Percentiles rank a stretch among this genome's conserved stretches.
These are phyloP conservation scores for Phytophthora sp. DNA, from an alignment of 352 stramenopile species.

Conservation along the genomic window DNA sequence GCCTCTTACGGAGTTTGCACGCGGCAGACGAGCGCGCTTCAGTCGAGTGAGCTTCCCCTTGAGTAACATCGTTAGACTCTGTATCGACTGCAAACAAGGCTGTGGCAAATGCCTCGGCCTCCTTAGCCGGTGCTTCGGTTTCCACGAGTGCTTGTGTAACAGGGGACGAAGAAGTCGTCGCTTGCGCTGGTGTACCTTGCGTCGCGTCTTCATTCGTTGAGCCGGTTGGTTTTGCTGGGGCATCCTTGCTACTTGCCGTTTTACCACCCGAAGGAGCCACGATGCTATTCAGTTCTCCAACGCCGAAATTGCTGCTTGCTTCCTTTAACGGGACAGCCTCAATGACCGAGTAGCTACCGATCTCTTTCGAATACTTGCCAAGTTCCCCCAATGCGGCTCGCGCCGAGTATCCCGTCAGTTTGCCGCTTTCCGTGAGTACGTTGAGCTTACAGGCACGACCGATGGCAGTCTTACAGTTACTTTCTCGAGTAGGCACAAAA, in stretches of 20 bases:
- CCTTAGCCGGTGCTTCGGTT: not conserved
- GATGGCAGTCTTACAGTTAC: conserved; percentile 16
- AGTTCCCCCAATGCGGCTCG: conserved; percentile 1
- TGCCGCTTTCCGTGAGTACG: conserved; percentile 8
- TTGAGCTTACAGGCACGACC: conserved; percentile 18
- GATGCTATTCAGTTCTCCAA: conserved; percentile 1
- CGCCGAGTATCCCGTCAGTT: not conserved
- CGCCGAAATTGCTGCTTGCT: conserved; percentile 19
- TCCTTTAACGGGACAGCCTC: conserved; percentile 5
- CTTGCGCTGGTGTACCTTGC: not conserved
- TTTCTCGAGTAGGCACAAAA: conserved; percentile 7
- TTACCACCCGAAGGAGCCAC: not conserved
- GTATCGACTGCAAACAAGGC: not conserved
- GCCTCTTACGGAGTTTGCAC: conserved; percentile 7
- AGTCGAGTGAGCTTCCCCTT: not conserved
- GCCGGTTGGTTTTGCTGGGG: not conserved
- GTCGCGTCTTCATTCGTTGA: not conserved
- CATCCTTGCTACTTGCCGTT: not conserved
- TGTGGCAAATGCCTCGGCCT: not conserved
- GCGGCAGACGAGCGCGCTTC: no score
- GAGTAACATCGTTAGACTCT: not conserved
- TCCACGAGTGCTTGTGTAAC: not conserved
- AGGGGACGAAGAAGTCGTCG: no score
- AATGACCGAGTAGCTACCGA: not conserved
- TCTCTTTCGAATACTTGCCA: conserved; percentile 5